Evolutionary conservation across 306 rosid genomes (phyloP).

Genomic region (Dalbergia oliveri): DNA sequence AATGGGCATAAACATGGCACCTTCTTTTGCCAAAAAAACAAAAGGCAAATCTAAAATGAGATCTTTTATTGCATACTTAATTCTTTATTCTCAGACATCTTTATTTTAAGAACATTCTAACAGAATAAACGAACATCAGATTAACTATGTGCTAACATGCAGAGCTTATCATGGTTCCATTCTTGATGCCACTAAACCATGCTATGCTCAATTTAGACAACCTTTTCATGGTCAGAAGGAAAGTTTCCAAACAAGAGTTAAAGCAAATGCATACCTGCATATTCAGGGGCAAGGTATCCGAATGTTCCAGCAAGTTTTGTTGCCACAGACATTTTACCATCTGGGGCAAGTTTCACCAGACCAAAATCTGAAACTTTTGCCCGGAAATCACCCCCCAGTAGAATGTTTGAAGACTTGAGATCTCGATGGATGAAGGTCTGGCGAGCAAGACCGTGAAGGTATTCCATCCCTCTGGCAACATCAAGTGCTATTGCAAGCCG

Average conservation of each 20-base stretch:
- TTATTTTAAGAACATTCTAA: conserved; percentile 21
- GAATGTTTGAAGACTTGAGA: conserved; percentile 84
- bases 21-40: neutral
- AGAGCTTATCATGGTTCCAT: neutral
- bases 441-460: conserved; percentile 74
- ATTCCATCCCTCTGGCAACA: conserved; percentile 86
- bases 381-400: conserved; percentile 67
- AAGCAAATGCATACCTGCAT: conserved; percentile 63
- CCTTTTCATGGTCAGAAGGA: conserved; percentile 3
- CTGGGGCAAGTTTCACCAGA: conserved; percentile 88
- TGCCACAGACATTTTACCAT: conserved; percentile 71
- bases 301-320: conserved; percentile 89
- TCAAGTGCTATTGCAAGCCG: conserved; percentile 83
- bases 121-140: neutral
- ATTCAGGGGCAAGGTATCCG: conserved; percentile 94
- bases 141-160: conserved; percentile 13
- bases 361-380: conserved; percentile 89
- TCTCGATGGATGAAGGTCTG: conserved; percentile 81
- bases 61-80: neutral
- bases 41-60: neutral
- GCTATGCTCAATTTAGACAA: conserved; percentile 2
- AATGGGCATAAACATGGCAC: neutral
- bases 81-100: neutral
- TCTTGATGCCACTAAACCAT: conserved; percentile 28
- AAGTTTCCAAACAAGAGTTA: neutral